Evolutionary conservation across 129 eudicot species (phyloP), one percentile per base, ranked within the genome.

Genomic region (Tagetes patula): DNA sequence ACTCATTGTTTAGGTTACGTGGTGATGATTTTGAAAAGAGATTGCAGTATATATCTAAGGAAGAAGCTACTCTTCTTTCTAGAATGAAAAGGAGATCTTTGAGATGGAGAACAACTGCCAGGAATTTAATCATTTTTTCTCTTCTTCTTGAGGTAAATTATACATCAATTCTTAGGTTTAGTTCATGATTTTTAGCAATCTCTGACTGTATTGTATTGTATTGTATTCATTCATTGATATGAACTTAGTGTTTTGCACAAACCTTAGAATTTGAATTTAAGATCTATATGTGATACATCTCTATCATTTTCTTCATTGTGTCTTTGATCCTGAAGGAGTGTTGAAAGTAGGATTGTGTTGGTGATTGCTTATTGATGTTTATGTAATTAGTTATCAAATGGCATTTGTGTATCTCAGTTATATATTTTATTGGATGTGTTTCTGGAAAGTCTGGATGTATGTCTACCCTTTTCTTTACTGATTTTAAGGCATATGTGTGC

Each of bases 1-100:
- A 81, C 65, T 66, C 84, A 41, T 11, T 94, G 41, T 86, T 90
- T 79, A 78, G 96, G 69, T 64, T 54, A 30, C 79, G 76, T 1
- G 49, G 92, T 46, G 92, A 90, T 77, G 98, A 90, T 81, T 94
- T 86, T 70, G 96, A 88, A 78, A 86, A 87, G 79, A 88, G 98
- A 70, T 66, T 94, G 82, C 78, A 90, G 72, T 72, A 80, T 75
- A 86, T 88, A 54, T 82, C 96, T 53, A 94, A 86, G 82, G 93
- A 86, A 76, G 98, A 94, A 72, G 95, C 89, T 60, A 45, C 86
- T 64, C 83, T 87, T 75, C 69, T 94, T 38, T 67, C 91, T 71
- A 86, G 97, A 69, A 82, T 94, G 82, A 86, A 81, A 63, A 86
- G 73, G 75, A 79, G 98, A 46, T 73, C 96, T 37, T 68, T 70